These are phyloP conservation scores for Oxytropis ochrocephala DNA, from an alignment of 306 rosid genomes.

Conservation along the genomic window DNA sequence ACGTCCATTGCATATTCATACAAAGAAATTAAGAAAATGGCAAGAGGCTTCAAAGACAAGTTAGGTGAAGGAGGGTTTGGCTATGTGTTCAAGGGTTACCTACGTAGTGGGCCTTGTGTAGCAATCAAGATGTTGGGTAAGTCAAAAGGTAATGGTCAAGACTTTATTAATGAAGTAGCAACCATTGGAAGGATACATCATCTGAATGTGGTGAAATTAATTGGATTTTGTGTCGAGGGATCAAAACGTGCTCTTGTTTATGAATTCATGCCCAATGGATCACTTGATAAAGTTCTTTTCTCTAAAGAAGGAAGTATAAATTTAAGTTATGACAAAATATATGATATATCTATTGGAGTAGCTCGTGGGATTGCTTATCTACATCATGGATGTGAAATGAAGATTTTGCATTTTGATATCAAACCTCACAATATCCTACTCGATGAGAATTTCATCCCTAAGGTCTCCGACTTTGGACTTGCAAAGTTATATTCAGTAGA, in stretches of 20 bases:
- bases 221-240: not conserved
- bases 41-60: no score
- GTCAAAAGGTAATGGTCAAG: no score
- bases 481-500: conserved; percentile 1
- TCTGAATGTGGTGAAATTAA: conserved; percentile 14
- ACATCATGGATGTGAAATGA: conserved; percentile 20
- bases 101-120: no score
- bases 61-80: no score
- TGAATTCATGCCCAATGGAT: not conserved
- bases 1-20: no score
- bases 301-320: not conserved
- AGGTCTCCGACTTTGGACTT: conserved; percentile 26
- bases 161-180: no score
- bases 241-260: not conserved
- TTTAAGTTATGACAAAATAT: not conserved
- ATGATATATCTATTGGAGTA: conserved; percentile 14
- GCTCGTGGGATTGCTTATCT: conserved; percentile 25
- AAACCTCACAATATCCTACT: conserved; percentile 15
- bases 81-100: no score
- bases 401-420: conserved; percentile 28
- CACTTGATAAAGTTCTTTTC: not conserved
- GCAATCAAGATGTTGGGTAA: no score
- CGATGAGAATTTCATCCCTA: conserved; percentile 2
- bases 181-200: no score
- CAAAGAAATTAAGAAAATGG: no score